These are phyloP conservation scores for Salix viminalis DNA, from an alignment of 345 rosid species.

Conservation along the genomic window DNA sequence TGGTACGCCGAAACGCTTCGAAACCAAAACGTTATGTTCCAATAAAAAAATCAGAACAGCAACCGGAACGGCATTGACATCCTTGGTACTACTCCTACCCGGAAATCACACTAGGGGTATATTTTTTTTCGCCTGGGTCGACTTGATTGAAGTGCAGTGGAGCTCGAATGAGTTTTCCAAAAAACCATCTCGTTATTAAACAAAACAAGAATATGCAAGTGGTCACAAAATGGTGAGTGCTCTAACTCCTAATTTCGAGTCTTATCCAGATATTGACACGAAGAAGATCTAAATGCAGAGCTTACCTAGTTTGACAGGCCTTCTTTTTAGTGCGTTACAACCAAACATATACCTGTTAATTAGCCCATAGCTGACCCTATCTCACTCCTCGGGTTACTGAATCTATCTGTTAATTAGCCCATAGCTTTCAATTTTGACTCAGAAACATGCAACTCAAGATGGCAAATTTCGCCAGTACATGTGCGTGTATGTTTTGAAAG, in stretches of 20 bases:
- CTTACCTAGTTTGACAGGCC: slow-evolving; percentile 6
- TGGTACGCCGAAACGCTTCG: too few relatives aligned
- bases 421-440: slow-evolving; percentile 9
- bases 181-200: too few relatives aligned
- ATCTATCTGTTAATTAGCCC: slow-evolving; percentile 9
- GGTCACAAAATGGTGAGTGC: slow-evolving; percentile 14
- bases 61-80: too few relatives aligned
- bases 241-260: slow-evolving; percentile 15
- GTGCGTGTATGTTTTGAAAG: neutral
- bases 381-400: too few relatives aligned
- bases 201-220: neutral
- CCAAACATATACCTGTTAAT: slow-evolving; percentile 16
- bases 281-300: neutral
- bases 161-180: neutral
- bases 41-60: too few relatives aligned
- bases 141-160: neutral
- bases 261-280: slow-evolving; percentile 6
- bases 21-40: too few relatives aligned
- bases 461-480: too few relatives aligned
- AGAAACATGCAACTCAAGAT: too few relatives aligned
- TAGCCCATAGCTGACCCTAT: slow-evolving; percentile 7
- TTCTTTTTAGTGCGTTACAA: slow-evolving; percentile 28
- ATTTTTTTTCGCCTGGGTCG: neutral
- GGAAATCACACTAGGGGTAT: neutral
- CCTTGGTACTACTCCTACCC: too few relatives aligned